Percentiles rank a stretch among this genome's conserved stretches.
phyloP scores from a whole-genome alignment of 331 rosid genomes.

The Phaseolus coccineus region DNA sequence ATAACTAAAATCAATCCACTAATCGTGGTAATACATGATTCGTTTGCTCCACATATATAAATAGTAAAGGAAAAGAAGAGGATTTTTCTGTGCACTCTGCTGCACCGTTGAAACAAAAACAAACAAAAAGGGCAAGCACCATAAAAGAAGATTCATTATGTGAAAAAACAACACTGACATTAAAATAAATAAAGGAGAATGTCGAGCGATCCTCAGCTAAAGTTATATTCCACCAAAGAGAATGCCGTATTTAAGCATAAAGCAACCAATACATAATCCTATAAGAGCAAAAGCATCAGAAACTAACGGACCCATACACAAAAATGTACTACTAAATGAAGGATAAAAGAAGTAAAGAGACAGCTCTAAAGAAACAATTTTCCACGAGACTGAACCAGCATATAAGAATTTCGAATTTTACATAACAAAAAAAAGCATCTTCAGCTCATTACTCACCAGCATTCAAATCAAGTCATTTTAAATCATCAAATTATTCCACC shows the following conservation, averaged over 20 bases:
- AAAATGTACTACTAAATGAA: slow-evolving; percentile 44
- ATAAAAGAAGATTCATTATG: slow-evolving; percentile 68
- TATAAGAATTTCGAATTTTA: slow-evolving; percentile 48
- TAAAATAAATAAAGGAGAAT: slow-evolving; percentile 47
- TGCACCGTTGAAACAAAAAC: slow-evolving; percentile 60
- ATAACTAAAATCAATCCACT: slow-evolving; percentile 49
- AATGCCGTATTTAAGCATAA: slow-evolving; percentile 56
- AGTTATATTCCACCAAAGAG: slow-evolving; percentile 56
- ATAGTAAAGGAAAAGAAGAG: slow-evolving; percentile 32
- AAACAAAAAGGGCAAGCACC: slow-evolving; percentile 61
- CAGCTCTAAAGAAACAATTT: slow-evolving; percentile 39
- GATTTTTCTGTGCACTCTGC: slow-evolving; percentile 51
- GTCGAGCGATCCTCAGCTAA: slow-evolving; percentile 49
- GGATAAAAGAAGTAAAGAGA: slow-evolving; percentile 44
- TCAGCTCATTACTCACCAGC: slow-evolving; percentile 53
- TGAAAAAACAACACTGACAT: slow-evolving; percentile 76
- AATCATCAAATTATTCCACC: slow-evolving; percentile 50
- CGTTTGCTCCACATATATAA: slow-evolving; percentile 59
- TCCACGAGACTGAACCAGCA: slow-evolving; percentile 49
- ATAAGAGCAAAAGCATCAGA: slow-evolving; percentile 75
- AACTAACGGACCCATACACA: slow-evolving; percentile 68
- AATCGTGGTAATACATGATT: slow-evolving; percentile 63
- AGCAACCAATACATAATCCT: slow-evolving; percentile 59
- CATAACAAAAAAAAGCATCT: slow-evolving; percentile 52
- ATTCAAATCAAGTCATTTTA: slow-evolving; percentile 51